A percentile compares a stretch with the other conserved stretches of the same genome.
Evolutionary conservation across 495 filamentous ascomycete species (phyloP).

Genomic region (Tuber brumale): DNA sequence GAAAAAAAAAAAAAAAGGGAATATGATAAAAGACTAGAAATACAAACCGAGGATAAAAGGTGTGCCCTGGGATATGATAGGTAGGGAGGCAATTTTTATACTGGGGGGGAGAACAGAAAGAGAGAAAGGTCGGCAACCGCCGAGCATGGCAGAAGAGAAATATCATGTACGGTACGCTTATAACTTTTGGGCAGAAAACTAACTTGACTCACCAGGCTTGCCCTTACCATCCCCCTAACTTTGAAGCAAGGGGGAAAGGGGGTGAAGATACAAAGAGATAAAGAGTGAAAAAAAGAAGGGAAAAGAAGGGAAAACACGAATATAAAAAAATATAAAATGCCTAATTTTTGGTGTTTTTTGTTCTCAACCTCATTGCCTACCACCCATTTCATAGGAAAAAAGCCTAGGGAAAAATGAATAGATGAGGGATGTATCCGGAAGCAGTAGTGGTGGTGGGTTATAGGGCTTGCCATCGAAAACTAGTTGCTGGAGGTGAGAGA

Average conservation of each 20-base stretch:
- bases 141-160: neutral
- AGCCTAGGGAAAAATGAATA: neutral
- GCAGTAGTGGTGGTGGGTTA: neutral
- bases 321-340: neutral
- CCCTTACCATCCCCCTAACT: neutral
- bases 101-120: neutral
- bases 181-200: neutral
- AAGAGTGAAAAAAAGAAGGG: neutral
- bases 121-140: neutral
- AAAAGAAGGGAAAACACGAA: neutral
- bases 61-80: neutral
- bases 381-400: neutral
- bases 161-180: neutral
- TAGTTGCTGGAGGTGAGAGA: neutral
- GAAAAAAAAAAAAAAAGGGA: neutral
- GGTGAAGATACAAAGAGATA: neutral
- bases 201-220: neutral
- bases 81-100: neutral
- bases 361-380: slow-evolving; percentile 1
- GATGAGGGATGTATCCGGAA: neutral
- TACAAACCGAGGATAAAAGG: neutral
- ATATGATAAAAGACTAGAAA: neutral
- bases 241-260: neutral
- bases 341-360: neutral
- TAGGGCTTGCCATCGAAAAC: neutral